Base-by-base conservation (phyloP, 2,329 filamentous ascomycete species). In the Raffaelea albimanens region DNA sequence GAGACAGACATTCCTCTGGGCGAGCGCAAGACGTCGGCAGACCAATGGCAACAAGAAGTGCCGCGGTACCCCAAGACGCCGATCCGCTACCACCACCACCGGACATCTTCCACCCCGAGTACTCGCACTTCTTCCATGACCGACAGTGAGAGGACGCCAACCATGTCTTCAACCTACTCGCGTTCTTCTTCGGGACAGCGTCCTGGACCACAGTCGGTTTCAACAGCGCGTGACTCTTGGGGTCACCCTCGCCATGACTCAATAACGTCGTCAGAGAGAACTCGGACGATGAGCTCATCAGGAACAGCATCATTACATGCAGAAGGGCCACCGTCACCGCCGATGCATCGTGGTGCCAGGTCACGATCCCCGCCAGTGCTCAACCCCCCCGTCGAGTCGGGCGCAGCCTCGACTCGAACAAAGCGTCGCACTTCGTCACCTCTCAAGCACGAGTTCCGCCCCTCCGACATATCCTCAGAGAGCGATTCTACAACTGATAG, bases 391-490 rank as follows among this genome's bases (percentile, higher is more conserved):
- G 70, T 59, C 58, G 82, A 68, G 56, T 63, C 56, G 56, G 65
- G 48, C 58, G 68, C 52, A 61, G 66, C 61, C 57, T 63, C 57
- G 55, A 62, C 62, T 53, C 72, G 63, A 63, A 54, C 78, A 20
- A 78, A 83, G 59, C 80, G 90, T 40, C 80, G 89, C 18, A 85
- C 82, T 1, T 97, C 93, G 0, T 98, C 93, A 1, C 93, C 93
- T 0, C 71, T 98, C 44, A 98, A 98, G 68, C 91, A 97, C 61
- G 91, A 98, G 66, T 98, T 96, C 58, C 83, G 90, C 53, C 91
- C 91, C 14, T 97, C 93, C 1, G 78, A 82, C 44, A 65, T 72
- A 43, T 80, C 76, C 0, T 82, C 78, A 0, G 68, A 75, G 34
- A 68, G 67, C 31, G 18, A 19, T 16, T 38, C 34, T 8, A n/a